Conservation (phyloP, 768 basidiomycete species). For the Glaciozyma antarctica region DNA sequence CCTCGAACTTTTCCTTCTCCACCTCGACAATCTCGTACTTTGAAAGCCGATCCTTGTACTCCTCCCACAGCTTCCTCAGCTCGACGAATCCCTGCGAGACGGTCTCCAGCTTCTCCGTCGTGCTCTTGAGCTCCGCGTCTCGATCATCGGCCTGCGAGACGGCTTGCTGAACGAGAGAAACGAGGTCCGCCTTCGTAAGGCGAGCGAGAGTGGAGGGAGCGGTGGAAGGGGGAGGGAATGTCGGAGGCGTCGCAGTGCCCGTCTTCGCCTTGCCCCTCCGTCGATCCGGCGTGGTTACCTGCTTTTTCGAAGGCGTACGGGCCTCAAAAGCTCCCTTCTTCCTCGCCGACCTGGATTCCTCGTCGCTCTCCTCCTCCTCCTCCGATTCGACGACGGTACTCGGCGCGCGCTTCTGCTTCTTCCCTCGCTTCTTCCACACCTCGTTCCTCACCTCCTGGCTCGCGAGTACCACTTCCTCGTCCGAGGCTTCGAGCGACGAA, state of each 20-base stretch:
- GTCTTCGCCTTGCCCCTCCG: too few species aligned
- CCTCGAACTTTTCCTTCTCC: background rate
- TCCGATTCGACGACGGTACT: conserved; percentile 94
- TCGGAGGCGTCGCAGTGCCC: background rate
- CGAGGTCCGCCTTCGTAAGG: background rate
- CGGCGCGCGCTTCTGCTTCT: conserved; percentile 93
- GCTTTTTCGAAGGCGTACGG: background rate
- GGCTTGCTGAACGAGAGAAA: background rate
- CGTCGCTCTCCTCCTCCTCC: conserved; percentile 61
- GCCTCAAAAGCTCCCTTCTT: background rate
- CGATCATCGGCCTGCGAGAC: background rate
- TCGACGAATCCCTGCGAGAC: background rate
- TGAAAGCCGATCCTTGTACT: background rate
- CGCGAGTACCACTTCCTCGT: background rate
- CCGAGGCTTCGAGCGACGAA: background rate
- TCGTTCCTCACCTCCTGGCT: conserved; percentile 78
- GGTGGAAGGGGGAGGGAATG: background rate
- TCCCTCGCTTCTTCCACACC: conserved; percentile 90
- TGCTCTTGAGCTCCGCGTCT: background rate
- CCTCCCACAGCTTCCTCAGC: background rate
- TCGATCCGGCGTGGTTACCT: background rate
- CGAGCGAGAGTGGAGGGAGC: background rate
- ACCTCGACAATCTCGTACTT: background rate
- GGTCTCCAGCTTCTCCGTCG: background rate
- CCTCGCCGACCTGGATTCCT: conserved; percentile 47